Conservation (phyloP, 2,329 filamentous ascomycete species). For the Rhinocladiella similis region DNA sequence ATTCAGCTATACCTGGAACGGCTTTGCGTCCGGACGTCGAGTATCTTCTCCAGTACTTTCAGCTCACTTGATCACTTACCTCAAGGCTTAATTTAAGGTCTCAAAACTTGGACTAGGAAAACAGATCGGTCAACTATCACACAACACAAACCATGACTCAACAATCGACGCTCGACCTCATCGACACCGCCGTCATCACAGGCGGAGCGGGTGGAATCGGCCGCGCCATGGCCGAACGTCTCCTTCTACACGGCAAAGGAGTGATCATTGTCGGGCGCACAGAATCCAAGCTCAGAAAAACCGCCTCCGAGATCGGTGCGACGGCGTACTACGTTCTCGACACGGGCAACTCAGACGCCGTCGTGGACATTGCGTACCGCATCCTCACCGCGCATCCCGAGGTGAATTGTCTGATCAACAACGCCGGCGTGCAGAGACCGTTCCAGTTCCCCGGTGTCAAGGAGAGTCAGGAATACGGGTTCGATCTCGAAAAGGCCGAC, state of each 20-base stretch:
- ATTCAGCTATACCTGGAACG: no score
- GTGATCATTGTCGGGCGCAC: conserved; percentile 40
- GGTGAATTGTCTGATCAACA: conserved; percentile 61
- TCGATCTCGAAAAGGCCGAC: conserved; percentile 50
- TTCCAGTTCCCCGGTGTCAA: conserved; percentile 43
- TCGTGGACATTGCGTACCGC: conserved; percentile 45
- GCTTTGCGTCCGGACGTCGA: no score
- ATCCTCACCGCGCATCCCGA: conserved; percentile 53
- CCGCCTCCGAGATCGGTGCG: conserved; percentile 47
- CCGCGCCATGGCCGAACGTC: conserved; percentile 28
- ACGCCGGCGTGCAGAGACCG: conserved; percentile 59
- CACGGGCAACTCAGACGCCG: conserved; percentile 45
- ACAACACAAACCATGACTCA: background rate
- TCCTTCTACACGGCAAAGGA: conserved; percentile 26
- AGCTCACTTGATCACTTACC: no score
- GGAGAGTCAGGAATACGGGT: conserved; percentile 31
- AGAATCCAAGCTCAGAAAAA: conserved; percentile 51
- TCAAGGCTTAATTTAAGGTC: no score
- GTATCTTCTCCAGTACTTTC: no score
- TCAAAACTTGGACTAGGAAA: no score
- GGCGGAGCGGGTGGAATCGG: conserved; percentile 31
- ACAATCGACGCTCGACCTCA: conserved; percentile 7
- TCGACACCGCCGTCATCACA: conserved; percentile 28
- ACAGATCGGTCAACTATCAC: no score
- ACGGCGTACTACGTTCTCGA: conserved; percentile 55